Evolutionary conservation across 441 rosid species (phyloP).

Genomic region (Corymbia citriodora): DNA sequence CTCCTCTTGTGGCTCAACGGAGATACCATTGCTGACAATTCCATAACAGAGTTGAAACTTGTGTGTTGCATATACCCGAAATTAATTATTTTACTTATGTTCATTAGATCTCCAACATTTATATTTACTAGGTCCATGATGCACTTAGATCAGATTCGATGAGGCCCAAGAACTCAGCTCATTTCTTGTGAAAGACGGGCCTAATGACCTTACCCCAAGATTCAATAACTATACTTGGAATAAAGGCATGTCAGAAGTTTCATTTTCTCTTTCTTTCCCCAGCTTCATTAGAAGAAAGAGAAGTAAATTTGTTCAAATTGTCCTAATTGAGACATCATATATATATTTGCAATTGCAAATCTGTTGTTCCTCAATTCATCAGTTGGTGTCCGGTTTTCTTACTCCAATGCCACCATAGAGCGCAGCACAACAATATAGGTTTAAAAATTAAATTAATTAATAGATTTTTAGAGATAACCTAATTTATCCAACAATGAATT

Average conservation of each 20-base stretch:
- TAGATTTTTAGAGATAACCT: background rate
- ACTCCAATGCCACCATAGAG: background rate
- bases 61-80: too few species aligned
- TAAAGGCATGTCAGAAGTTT: too few species aligned
- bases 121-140: background rate
- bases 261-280: background rate
- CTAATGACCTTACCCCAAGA: too few species aligned
- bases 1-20: constrained; percentile 28
- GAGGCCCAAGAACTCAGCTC: too few species aligned
- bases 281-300: background rate
- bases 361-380: constrained; percentile 6
- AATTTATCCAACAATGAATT: too few species aligned
- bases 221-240: too few species aligned
- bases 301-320: background rate
- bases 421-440: background rate
- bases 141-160: too few species aligned
- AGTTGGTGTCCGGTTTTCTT: constrained; percentile 19
- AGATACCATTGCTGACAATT: constrained; percentile 2
- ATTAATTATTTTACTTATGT: background rate
- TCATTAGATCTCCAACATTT: background rate
- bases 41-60: too few species aligned
- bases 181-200: too few species aligned
- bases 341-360: constrained; percentile 7
- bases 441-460: too few species aligned
- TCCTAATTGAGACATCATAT: background rate